These are phyloP conservation scores for Talaromyces adpressus DNA, from an alignment of 495 filamentous ascomycete genomes.

Conservation along the genomic window DNA sequence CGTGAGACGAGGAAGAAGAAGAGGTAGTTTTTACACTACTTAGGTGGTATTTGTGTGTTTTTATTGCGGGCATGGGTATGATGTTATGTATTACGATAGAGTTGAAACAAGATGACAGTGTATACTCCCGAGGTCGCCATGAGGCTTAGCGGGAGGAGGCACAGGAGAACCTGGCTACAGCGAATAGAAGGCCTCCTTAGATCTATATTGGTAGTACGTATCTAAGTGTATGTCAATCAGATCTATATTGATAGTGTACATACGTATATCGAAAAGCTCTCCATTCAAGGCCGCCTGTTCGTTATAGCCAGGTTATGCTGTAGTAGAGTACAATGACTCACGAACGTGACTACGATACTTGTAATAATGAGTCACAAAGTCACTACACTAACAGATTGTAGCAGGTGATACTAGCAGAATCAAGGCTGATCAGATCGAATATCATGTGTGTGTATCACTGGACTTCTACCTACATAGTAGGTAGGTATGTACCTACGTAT, in stretches of 20 bases:
- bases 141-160: no score
- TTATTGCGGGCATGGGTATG: neutral
- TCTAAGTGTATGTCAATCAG: no score
- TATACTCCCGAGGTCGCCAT: neutral
- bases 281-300: no score
- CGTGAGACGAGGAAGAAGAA: neutral
- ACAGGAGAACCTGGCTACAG: no score
- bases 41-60: neutral
- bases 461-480: no score
- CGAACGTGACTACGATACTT: no score
- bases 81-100: constrained; percentile 1
- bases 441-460: neutral
- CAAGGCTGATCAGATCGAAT: neutral
- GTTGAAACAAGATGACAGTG: neutral
- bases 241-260: no score
- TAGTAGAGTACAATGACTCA: neutral
- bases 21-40: neutral
- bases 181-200: no score
- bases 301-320: no score
- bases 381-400: neutral
- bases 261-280: no score
- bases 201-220: no score
- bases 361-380: neutral
- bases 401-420: neutral
- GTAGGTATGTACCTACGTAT: no score